Percentiles rank a stretch among this genome's conserved stretches.
These are phyloP conservation scores for Globisporangium nodosum DNA, from an alignment of 352 stramenopile species.

Conservation along the genomic window DNA sequence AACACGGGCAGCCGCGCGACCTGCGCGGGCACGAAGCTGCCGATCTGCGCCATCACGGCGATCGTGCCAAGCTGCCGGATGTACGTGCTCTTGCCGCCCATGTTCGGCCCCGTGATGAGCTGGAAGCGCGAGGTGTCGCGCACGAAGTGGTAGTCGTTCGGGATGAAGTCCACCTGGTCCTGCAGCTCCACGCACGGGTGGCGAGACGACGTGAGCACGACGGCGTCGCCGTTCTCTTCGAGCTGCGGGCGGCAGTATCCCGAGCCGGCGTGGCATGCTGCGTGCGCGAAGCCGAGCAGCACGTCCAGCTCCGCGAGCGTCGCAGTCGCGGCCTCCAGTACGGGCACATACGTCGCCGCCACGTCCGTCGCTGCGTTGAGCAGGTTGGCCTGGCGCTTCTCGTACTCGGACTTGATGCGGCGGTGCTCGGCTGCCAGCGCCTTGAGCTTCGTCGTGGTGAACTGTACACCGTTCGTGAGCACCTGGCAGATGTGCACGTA, in stretches of 20 bases:
- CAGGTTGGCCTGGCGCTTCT: constrained; percentile 87
- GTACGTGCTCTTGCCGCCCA: constrained; percentile 98
- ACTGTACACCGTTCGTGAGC: constrained; percentile 97
- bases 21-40: constrained; percentile 94
- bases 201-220: constrained; percentile 81
- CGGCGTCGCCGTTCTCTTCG: constrained; percentile 45
- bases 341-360: constrained; percentile 93
- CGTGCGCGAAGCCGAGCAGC: constrained; percentile 91
- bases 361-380: constrained; percentile 92
- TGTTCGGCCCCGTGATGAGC: constrained; percentile 98
- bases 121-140: constrained; percentile 87
- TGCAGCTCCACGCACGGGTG: constrained; percentile 99
- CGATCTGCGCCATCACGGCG: constrained; percentile 95
- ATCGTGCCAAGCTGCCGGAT: constrained; percentile 96
- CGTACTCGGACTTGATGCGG: constrained; percentile 87
- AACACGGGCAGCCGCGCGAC: constrained; percentile 91
- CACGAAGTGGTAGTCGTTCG: constrained; percentile 94
- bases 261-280: constrained; percentile 89
- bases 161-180: constrained; percentile 95
- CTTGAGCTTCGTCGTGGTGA: constrained; percentile 92
- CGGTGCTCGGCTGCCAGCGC: constrained; percentile 82
- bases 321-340: constrained; percentile 90
- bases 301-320: constrained; percentile 94
- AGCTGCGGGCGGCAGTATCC: constrained; percentile 66
- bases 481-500: constrained; percentile 93